Evolutionary conservation across 306 rosid genomes (phyloP).

Genomic region (Cyclanthera cordifolia): DNA sequence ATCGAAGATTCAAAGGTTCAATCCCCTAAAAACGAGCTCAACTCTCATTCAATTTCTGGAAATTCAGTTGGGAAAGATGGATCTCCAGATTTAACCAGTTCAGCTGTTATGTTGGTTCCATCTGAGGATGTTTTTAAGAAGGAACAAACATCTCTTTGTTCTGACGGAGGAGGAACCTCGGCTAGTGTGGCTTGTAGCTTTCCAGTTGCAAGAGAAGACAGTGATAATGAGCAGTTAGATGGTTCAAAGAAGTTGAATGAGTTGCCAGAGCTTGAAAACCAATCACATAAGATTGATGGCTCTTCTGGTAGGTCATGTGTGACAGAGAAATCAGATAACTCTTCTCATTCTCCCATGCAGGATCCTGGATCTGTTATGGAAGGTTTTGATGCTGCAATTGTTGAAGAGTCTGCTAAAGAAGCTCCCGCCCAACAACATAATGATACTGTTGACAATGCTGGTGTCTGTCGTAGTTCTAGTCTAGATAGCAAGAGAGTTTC

Average conservation of each 20-base stretch:
- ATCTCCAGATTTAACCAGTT: constrained; percentile 30
- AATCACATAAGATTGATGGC: constrained; percentile 24
- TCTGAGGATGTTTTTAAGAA: constrained; percentile 28
- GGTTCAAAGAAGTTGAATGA: constrained; percentile 24
- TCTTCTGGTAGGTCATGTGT: constrained; percentile 27
- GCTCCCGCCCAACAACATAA: constrained; percentile 26
- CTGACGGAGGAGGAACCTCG: constrained; percentile 22
- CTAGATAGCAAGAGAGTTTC: constrained; percentile 21
- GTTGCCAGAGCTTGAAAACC: constrained; percentile 34
- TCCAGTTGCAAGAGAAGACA: constrained; percentile 25
- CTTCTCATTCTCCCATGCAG: constrained; percentile 18
- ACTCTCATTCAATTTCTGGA: constrained; percentile 23
- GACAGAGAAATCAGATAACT: constrained; percentile 28
- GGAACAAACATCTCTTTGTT: constrained; percentile 26
- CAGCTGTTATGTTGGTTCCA: constrained; percentile 21
- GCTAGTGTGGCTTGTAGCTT: constrained; percentile 24
- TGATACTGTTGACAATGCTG: constrained; percentile 27
- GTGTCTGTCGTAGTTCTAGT: constrained; percentile 13
- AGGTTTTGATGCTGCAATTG: constrained; percentile 30
- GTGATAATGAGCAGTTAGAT: constrained; percentile 26
- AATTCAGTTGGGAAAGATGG: constrained; percentile 29
- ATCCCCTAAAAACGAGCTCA: constrained; percentile 21
- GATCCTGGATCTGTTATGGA: constrained; percentile 30
- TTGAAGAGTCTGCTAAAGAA: constrained; percentile 23
- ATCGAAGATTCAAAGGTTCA: constrained; percentile 22